Percentiles rank a stretch among this genome's conserved stretches.
Conservation (phyloP, 768 basidiomycete species). For the Russula vinacea region DNA sequence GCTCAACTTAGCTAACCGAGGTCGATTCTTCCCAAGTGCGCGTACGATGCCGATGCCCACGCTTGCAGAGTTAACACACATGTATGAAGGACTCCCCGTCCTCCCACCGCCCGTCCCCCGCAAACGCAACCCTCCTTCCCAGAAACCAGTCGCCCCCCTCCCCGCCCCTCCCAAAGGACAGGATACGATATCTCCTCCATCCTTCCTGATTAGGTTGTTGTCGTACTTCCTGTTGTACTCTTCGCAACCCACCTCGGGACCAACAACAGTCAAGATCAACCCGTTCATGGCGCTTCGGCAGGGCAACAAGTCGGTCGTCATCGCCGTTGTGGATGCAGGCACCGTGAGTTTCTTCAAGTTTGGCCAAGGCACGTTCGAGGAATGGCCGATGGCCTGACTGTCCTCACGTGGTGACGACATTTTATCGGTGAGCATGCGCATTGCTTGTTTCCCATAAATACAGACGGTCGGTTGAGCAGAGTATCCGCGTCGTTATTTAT, state of each 20-base stretch:
- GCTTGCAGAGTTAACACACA: slow-evolving; percentile 65
- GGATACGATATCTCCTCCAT: not conserved
- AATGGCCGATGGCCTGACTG: slow-evolving; percentile 62
- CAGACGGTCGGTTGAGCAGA: not conserved
- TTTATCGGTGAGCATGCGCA: not conserved
- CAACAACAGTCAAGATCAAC: slow-evolving; percentile 47
- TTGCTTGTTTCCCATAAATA: not conserved
- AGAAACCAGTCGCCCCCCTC: not conserved
- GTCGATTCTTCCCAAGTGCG: slow-evolving; percentile 49
- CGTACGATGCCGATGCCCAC: slow-evolving; percentile 80
- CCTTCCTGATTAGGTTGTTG: slow-evolving; percentile 9
- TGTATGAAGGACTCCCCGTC: slow-evolving; percentile 68
- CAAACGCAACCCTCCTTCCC: slow-evolving; percentile 31
- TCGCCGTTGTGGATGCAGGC: slow-evolving; percentile 87
- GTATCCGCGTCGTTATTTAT: not conserved
- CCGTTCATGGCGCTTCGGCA: slow-evolving; percentile 79
- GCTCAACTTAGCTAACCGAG: slow-evolving; percentile 1
- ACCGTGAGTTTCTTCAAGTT: slow-evolving; percentile 88
- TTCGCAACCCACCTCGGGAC: not conserved
- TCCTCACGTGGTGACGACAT: not conserved
- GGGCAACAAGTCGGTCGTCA: slow-evolving; percentile 77
- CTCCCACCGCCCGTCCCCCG: slow-evolving; percentile 61
- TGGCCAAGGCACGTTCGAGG: slow-evolving; percentile 78
- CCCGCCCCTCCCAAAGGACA: not conserved
- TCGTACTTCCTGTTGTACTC: not conserved